Evolutionary conservation across 1,139 yeast species (phyloP), one percentile per base, ranked within the genome.

Genomic region (Geotrichum histeridarum): DNA sequence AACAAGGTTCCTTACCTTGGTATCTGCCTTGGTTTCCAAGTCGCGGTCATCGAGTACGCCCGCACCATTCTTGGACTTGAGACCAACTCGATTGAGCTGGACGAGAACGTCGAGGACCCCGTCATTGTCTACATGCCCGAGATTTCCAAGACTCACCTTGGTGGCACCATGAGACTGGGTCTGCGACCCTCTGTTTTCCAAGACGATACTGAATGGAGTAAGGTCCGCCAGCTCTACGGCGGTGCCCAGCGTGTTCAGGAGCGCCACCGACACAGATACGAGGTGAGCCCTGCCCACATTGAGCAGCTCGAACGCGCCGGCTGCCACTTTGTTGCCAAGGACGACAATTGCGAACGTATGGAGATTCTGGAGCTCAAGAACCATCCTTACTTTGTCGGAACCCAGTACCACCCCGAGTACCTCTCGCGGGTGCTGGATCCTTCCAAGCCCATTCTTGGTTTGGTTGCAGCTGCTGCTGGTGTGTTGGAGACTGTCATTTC

Each of bases 91-190:
- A 82, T 85, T 74, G 99, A 94, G 74, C 87, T 91, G 65, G 83
- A 81, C 64, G 83, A 86, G 47, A 73, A 77, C 36, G 70, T 81
- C 53, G 72, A 77, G 38, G 89, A 86, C 62, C 89, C 94, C 42
- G 83, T 91, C 50, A 95, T 94, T 59, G 90, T 94, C 51, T 93
- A 88, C 77, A 94, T 94, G 99, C 99, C 99, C 48, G 99, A 94
- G 72, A 91, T 93, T 60, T 95, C 90, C 73, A 94, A 90, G 76
- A 83, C 87, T 62, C 90, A 89, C 70, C 81, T 94, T 76, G 99
- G 99, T 61, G 99, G 99, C 64, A 93, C 98, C 55, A 94, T 94
- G 99, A 84, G 99, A 77, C 80, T 94, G 64, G 99, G 99, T 66
- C 78, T 89, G 61, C 89, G 96, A 72, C 82, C 91, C 62, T 90